Evolutionary conservation across 345 rosid genomes (phyloP), one percentile per base, ranked within the genome.

Genomic region (Odontarrhena argentea): DNA sequence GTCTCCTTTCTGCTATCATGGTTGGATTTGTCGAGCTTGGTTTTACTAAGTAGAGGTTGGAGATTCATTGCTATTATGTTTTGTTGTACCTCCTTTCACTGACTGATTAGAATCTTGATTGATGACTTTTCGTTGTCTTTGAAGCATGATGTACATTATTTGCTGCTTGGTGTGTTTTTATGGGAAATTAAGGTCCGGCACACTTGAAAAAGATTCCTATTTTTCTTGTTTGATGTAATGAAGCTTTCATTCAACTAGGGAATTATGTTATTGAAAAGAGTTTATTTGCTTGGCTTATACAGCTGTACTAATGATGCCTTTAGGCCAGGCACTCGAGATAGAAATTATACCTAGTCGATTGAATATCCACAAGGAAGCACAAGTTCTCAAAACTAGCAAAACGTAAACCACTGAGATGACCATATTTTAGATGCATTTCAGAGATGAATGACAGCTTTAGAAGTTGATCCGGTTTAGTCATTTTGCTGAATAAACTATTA

Each of bases 141-240:
- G 65, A 53, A 43, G 2, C 42, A 8, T 8, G 1, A 54, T 54
- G 15, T 44, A 8, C 40, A 54, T 13, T 46, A 18, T 18, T n/a
- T 18, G 2, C 3, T 28, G 50, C 35, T n/a, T 10, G 42, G 58
- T 50, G 45, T 50, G 10, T 22, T 69, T 43, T 22, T 24, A 4
- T 26, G 10, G 45, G 53, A 61, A 41, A 32, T 10, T 36, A 60
- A 12, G 53, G 52, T 53, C 47, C 13, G 9, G 36, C 12, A 0
- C 42, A 45, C 42, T 24, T 52, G 22, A 5, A 9, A 30, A 3
- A 32, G 47, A 24, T 44, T 34, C 30, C 6, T 18, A 3, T 8
- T 41, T 49, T 42, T 51, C 37, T 44, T 34, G 62, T 52, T 25
- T 70, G 68, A 12, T 44, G 55, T 24, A 18, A 9, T 34, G 46